Evolutionary conservation across 1,139 yeast species (phyloP), one percentile per base, ranked within the genome.

Genomic region (Wickerhamomyces sp.): DNA sequence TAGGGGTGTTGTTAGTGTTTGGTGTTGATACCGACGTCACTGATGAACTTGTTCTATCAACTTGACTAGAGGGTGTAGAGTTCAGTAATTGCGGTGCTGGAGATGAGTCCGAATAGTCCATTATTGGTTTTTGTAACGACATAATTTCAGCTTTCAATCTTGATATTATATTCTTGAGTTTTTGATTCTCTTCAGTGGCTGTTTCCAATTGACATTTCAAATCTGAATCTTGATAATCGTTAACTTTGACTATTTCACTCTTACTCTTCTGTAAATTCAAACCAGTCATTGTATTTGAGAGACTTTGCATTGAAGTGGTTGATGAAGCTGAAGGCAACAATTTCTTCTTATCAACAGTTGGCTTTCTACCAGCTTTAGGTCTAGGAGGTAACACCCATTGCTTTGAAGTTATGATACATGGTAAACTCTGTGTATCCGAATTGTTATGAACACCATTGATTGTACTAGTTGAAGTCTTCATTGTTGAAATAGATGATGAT

Each of bases 381-480:
- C 85, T 64, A 2, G 85, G 85, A 2, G 85, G 86, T 37, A 80
- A 62, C 2, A 80, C 81, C 86, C 86, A 80, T 52, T 74, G 72
- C 50, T 76, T 76, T 35, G 79, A 73, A 3, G 84, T 77, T 53
- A 74, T 75, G 53, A 72, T 69, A 44, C 56, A 53, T 2, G 55
- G 54, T 11, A 46, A 27, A 11, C 47, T 37, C 43, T 38, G 40
- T 10, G 42, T 23, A n/a, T 41, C 49, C 5, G 23, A 18, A 18
- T 18, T 5, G 5, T 18, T 18, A 18, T 18, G 23, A 11, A 27
- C 30, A 15, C 34, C 40, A n/a, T 40, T 8, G 15, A 29, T 15
- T 7, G 42, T 35, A 6, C 36, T 34, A 5, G 44, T n/a, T 3
- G 45, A 43, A 10, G 29, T 35, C 10, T 48, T 35, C 10, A 27